Evolutionary conservation across 164 flowering plant species (phyloP), one percentile per base, ranked within the genome.

Genomic region (Piper betle): DNA sequence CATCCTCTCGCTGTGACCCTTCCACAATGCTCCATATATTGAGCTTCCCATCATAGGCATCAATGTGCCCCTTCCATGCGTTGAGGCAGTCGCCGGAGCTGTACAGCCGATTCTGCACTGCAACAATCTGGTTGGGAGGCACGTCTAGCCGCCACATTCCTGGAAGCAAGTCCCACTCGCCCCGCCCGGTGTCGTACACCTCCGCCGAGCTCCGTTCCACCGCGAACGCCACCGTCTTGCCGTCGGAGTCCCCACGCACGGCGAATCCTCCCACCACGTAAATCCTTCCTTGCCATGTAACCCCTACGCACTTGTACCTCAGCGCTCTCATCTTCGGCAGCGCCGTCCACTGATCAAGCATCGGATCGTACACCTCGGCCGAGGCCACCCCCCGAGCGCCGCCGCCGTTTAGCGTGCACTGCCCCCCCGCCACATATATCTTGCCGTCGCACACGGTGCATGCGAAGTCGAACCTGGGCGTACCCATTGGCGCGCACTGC

Each of bases 51-150:
- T 86, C 82, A 11, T 77, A 86, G 4, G 70, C 55, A 40, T 84
- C 93, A 2, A 86, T 71, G 54, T 86, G 89, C 0, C 89, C 89
- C 50, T 84, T 86, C 83, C 89, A 82, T 0, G 78, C 68, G 18
- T 74, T 78, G 2, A 81, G 59, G 69, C 88, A 84, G 63, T 86
- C 84, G 1, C 88, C 84, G 0, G 84, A 82, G 71, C 92, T 82
- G 57, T 79, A 82, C 4, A 86, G 67, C 58, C 16, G 68, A 6
- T 65, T 79, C n/a, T 69, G 68, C 4, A 86, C 67, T 2, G 69
- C 75, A 1, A 79, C 81, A 7, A 86, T 86, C 58, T 86, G 85
- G 60, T 82, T 73, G 0, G 92, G 92, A 9, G 88, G 92, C 12
- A 79, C 67, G 20, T 86, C 92, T 0, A 86, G 52, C 7, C 67